phyloP scores from a whole-genome alignment of 2,329 filamentous ascomycete species.

The Passalora sequoiae region DNA sequence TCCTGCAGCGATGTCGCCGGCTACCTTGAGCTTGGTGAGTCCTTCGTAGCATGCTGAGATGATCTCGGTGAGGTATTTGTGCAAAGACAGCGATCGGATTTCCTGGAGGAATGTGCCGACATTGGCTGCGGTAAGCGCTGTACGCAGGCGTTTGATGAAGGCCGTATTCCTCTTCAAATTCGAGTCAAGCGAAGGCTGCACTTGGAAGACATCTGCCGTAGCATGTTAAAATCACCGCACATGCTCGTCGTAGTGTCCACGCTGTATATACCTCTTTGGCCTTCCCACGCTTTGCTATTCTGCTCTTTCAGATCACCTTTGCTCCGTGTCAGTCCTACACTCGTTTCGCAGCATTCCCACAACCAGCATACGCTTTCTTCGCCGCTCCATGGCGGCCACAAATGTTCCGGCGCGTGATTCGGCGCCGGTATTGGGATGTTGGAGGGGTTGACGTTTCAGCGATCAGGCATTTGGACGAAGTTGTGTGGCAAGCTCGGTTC shows the following conservation, averaged over 20 bases:
- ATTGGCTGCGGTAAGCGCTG: constrained; percentile 74
- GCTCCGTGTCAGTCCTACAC: constrained; percentile 9
- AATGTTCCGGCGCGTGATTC: constrained; percentile 20
- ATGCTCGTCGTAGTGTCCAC: too few species aligned
- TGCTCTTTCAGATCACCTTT: constrained; percentile 83
- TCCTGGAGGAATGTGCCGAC: constrained; percentile 82
- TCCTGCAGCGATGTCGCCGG: constrained; percentile 84
- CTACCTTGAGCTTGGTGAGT: constrained; percentile 82
- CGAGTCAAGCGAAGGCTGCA: constrained; percentile 79
- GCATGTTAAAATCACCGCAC: too few species aligned
- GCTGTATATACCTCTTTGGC: constrained; percentile 80
- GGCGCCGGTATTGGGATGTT: constrained; percentile 20
- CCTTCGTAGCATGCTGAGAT: constrained; percentile 94
- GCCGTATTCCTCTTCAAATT: constrained; percentile 97
- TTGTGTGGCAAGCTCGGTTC: constrained; percentile 27
- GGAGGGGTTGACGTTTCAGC: constrained; percentile 27
- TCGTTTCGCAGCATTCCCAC: constrained; percentile 3
- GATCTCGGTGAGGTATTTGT: constrained; percentile 96
- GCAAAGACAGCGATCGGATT: constrained; percentile 81
- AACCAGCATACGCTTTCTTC: constrained; percentile 43
- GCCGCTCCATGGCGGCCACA: constrained; percentile 45
- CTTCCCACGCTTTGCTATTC: constrained; percentile 83
- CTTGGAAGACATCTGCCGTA: constrained; percentile 65
- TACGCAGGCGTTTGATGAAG: constrained; percentile 93
- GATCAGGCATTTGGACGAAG: constrained; percentile 33